Base-by-base conservation (phyloP, 2,329 filamentous ascomycete species). In the Aspergillus japonicus region DNA sequence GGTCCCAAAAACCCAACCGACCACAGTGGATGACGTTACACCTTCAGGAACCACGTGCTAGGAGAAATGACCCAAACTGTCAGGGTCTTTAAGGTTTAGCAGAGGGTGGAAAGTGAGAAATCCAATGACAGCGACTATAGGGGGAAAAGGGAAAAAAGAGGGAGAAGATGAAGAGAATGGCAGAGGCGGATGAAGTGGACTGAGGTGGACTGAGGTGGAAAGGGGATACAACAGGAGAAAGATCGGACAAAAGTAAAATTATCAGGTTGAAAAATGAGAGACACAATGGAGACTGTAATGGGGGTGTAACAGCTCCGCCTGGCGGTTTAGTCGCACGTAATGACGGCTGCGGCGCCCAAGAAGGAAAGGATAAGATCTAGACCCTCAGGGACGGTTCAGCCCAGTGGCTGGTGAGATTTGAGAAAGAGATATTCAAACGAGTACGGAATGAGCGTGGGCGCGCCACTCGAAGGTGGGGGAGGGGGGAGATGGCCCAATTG, bases 1-100 rank as follows among this genome's bases (percentile, higher is more conserved):
- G 39, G 39, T 44, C 16, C 16, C 39, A 35, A 12, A 12, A 35
- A 12, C 33, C 5, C 33, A 35, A 35, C 14, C 39, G 14, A 19
- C 16, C 39, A 19, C 39, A 48, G 39, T 31, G 23, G 29, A 55
- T 55, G 53, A 55, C 53, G 53, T 55, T 55, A 33, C 42, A 26
- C 42, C 24, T 44, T 44, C 53, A 31, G 31, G 53, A 23, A 48
- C 53, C 53, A 55, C 53, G 52, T 54, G 52, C 52, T 14, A 29
- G 39, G 52, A 47, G 16, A 44, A 44, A 44, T 19, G 16, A 44
- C 39, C 39, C 16, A 42, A 42, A 39, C 35, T 42, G 39, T 16
- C 39, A 35, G 39, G 39, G 39, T 42, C 39, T 42, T 35, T 42
- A 42, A 42, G 39, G 39, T 16, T 42, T 42, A 3, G 16, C 6